Evolutionary conservation across 2,329 filamentous ascomycete species (phyloP).

Genomic region (Emmonsia crescens): DNA sequence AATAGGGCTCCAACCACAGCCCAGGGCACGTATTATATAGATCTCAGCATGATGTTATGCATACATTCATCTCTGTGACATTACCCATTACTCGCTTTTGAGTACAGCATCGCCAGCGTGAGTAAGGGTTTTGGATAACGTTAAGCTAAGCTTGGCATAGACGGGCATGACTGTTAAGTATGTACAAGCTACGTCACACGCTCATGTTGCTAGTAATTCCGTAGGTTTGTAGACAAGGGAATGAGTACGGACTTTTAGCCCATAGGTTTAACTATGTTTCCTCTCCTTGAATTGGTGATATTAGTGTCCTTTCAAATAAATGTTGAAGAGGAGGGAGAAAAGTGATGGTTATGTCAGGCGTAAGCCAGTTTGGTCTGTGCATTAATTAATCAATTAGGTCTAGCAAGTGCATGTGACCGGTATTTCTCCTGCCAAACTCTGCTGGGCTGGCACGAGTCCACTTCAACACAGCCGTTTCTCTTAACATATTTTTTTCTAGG

Average conservation of each 20-base stretch:
- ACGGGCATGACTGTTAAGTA: not conserved
- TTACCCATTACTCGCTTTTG: not conserved
- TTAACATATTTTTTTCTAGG: too few species aligned
- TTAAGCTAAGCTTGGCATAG: not conserved
- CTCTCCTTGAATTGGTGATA: too few species aligned
- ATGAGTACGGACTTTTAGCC: too few species aligned
- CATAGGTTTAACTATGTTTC: too few species aligned
- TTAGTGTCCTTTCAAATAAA: too few species aligned
- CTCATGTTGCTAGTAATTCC: not conserved
- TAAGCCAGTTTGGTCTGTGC: not conserved
- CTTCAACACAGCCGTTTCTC: too few species aligned
- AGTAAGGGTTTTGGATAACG: not conserved
- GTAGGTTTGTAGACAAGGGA: not conserved
- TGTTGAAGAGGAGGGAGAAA: too few species aligned
- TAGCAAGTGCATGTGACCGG: not conserved
- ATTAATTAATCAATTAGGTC: not conserved
- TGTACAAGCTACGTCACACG: not conserved
- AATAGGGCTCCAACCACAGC: not conserved
- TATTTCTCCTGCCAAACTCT: too few species aligned
- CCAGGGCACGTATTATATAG: not conserved
- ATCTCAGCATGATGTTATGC: not conserved
- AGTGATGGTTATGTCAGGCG: too few species aligned
- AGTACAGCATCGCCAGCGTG: too few species aligned
- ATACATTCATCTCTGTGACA: not conserved
- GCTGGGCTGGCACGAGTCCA: too few species aligned